Evolutionary conservation across 2,329 filamentous ascomycete species (phyloP), one percentile per base, ranked within the genome.

Genomic region (Alternaria dauci): DNA sequence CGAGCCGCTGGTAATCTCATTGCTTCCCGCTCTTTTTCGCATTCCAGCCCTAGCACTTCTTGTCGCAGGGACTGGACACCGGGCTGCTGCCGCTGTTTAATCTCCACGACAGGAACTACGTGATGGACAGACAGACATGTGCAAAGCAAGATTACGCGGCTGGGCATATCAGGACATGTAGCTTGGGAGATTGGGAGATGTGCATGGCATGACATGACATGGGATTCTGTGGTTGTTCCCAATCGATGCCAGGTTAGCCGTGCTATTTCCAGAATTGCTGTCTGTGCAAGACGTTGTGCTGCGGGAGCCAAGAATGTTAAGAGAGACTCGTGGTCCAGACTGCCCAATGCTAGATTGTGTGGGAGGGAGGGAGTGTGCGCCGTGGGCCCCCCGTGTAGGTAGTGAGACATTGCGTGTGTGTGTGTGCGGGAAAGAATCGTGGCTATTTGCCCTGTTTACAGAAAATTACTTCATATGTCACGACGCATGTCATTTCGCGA

Each of bases 401-500:
- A 41, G 58, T 57, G 48, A 48, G 58, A 57, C 30, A 44, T 60
- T 47, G 23, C 25, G n/a, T 32, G 20, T 23, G n/a, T 32, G 20
- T 23, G 20, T 23, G 20, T 26, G 41, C 36, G 14, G 53, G 32
- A 20, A 14, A 26, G 18, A 34, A 12, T n/a, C 43, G 12, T 25
- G 34, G 39, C n/a, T 34, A 16, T 43, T 41, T 58, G 42, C 53
- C 58, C 12, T 61, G 58, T 53, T 61, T 56, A 42, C 39, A 26
- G 44, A 43, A 43, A 25, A 52, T 41, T 55, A 16, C 43, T 16
- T 55, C 23, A 32, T 32, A 32, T 32, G 30, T 41, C 28, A 36
- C 38, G 26, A 55, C 38, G 44, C 57, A 43, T 55, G 52, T 38
- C 20, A 23, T 23, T 23, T 39, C 8, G n/a, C 36, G 7, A 23